These are phyloP conservation scores for Dictyostelium capitatum DNA, from an alignment of 78 protist genomes.

Conservation along the genomic window DNA sequence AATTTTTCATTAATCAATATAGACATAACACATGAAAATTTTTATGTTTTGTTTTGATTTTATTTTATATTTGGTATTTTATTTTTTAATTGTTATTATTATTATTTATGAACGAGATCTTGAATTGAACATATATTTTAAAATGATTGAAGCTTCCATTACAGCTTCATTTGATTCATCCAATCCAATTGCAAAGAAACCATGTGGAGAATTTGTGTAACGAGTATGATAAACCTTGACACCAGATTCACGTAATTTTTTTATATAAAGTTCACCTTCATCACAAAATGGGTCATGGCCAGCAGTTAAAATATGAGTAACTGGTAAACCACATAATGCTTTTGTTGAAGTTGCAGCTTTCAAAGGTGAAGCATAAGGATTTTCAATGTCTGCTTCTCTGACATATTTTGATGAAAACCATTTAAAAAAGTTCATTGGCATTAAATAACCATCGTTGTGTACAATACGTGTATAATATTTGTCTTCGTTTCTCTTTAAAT, in stretches of 20 bases:
- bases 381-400: slow-evolving; percentile 45
- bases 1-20: too few species aligned
- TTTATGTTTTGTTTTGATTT: too few species aligned
- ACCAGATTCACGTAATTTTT: slow-evolving; percentile 48
- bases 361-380: slow-evolving; percentile 62
- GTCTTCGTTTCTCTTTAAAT: slow-evolving; percentile 66
- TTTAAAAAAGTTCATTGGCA: slow-evolving; percentile 71
- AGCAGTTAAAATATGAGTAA: slow-evolving; percentile 54
- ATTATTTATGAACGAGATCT: too few species aligned
- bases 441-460: slow-evolving; percentile 63
- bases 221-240: slow-evolving; percentile 65
- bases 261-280: slow-evolving; percentile 76
- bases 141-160: slow-evolving; percentile 66
- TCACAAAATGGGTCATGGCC: slow-evolving; percentile 78
- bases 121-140: slow-evolving; percentile 66
- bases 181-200: slow-evolving; percentile 72
- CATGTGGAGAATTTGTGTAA: slow-evolving; percentile 74
- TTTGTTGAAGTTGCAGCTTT: slow-evolving; percentile 58
- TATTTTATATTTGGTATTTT: too few species aligned
- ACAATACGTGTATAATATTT: slow-evolving; percentile 70
- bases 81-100: too few species aligned
- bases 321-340: slow-evolving; percentile 52
- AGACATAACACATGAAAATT: too few species aligned
- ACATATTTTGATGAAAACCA: slow-evolving; percentile 60
- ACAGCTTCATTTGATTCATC: slow-evolving; percentile 82